phyloP scores from a whole-genome alignment of 495 filamentous ascomycete genomes.

The Podospora fimiseda region DNA sequence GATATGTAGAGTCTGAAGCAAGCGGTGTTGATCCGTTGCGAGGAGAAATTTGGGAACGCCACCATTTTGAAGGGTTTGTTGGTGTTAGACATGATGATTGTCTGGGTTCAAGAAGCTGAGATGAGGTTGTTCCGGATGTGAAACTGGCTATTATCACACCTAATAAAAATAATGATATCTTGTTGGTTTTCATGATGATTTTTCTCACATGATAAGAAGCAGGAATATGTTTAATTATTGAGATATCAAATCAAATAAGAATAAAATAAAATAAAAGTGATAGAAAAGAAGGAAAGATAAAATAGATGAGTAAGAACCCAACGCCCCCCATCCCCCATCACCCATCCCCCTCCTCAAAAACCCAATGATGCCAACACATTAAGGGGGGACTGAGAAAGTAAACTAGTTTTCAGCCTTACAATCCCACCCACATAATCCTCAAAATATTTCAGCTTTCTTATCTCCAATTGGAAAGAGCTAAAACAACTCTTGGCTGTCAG shows the following conservation, averaged over 20 bases:
- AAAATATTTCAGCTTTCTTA: too few species aligned
- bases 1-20: constrained; percentile 33
- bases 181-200: not conserved
- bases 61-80: constrained; percentile 17
- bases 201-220: not conserved
- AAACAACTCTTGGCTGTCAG: not conserved
- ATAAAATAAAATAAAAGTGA: not conserved
- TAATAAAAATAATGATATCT: not conserved
- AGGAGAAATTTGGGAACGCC: constrained; percentile 19
- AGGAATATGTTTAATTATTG: not conserved
- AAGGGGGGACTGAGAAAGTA: too few species aligned
- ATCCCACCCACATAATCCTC: not conserved
- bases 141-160: not conserved
- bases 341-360: not conserved
- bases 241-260: not conserved
- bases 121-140: not conserved
- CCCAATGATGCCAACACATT: not conserved
- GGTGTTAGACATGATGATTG: constrained; percentile 1
- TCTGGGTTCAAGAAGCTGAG: not conserved
- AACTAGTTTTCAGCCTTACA: not conserved
- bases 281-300: not conserved
- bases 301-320: not conserved
- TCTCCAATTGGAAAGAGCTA: not conserved
- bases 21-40: constrained; percentile 35
- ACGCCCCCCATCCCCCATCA: not conserved